These are phyloP conservation scores for Tetragonia tetragonoides DNA, from an alignment of 148 eudicot genomes.

Conservation along the genomic window DNA sequence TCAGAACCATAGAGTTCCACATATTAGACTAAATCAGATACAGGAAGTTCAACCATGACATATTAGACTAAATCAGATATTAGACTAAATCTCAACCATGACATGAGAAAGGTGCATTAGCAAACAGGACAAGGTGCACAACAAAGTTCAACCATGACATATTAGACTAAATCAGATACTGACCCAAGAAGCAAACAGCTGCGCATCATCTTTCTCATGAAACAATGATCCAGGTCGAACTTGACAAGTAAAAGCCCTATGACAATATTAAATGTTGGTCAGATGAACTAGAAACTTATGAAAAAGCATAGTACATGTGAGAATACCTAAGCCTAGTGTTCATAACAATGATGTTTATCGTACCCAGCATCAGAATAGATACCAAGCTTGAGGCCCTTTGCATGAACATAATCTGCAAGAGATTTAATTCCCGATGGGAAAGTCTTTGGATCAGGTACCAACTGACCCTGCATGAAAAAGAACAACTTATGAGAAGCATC, in stretches of 20 bases:
- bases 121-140: background rate
- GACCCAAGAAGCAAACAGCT: constrained; percentile 90
- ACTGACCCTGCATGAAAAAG: constrained; percentile 50
- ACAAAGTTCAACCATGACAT: constrained; percentile 2
- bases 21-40: too few species aligned
- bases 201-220: constrained; percentile 71
- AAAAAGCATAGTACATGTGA: background rate
- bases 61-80: constrained; percentile 24
- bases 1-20: background rate
- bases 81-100: too few species aligned
- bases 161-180: constrained; percentile 31
- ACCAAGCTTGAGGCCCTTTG: constrained; percentile 89
- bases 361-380: constrained; percentile 99
- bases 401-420: constrained; percentile 92
- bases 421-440: constrained; percentile 90
- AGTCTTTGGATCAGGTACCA: constrained; percentile 77
- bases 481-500: constrained; percentile 12
- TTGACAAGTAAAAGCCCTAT: constrained; percentile 80
- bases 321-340: background rate
- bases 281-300: background rate
- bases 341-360: constrained; percentile 18
- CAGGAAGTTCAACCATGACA: constrained; percentile 5
- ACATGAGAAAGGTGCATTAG: background rate
- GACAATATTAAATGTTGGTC: constrained; percentile 17
- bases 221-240: constrained; percentile 89